These are phyloP conservation scores for Pleurostoma richardsiae DNA, from an alignment of 2,329 filamentous ascomycete species.

Conservation along the genomic window DNA sequence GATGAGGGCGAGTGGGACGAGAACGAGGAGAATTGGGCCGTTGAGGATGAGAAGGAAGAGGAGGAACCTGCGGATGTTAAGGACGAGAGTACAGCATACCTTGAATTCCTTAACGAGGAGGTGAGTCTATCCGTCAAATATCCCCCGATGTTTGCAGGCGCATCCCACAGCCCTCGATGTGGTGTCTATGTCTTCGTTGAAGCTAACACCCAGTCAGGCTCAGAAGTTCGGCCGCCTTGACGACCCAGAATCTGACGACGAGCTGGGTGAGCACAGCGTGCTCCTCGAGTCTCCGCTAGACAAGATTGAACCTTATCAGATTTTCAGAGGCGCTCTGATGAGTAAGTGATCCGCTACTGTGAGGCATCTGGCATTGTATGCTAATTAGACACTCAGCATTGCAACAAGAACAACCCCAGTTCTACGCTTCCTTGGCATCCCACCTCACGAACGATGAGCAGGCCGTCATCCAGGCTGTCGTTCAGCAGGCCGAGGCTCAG, in stretches of 20 bases:
- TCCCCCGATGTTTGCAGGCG: too few relatives aligned
- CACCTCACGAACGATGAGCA: conserved; percentile 79
- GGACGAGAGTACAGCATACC: conserved; percentile 89
- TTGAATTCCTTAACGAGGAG: conserved; percentile 94
- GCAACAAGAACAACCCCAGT: conserved; percentile 84
- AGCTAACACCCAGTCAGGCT: conserved; percentile 48
- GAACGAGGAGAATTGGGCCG: conserved; percentile 76
- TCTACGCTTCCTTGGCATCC: conserved; percentile 76
- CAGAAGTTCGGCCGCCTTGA: conserved; percentile 72
- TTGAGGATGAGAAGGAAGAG: conserved; percentile 62
- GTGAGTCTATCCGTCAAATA: conserved; percentile 33
- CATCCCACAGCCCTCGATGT: background rate
- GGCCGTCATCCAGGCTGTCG: conserved; percentile 70
- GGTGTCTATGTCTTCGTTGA: background rate
- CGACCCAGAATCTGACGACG: conserved; percentile 72
- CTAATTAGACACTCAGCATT: conserved; percentile 54
- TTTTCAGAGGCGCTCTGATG: conserved; percentile 78
- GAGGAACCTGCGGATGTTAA: conserved; percentile 65
- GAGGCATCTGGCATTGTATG: background rate
- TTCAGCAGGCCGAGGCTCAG: conserved; percentile 61
- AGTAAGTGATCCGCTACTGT: conserved; percentile 52
- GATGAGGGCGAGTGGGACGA: conserved; percentile 75
- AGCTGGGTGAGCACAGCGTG: conserved; percentile 87
- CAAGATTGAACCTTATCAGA: conserved; percentile 87
- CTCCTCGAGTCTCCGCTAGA: conserved; percentile 91